phyloP scores from a whole-genome alignment of 768 basidiomycete species.

The Krasilnikovozyma curviuscula region DNA sequence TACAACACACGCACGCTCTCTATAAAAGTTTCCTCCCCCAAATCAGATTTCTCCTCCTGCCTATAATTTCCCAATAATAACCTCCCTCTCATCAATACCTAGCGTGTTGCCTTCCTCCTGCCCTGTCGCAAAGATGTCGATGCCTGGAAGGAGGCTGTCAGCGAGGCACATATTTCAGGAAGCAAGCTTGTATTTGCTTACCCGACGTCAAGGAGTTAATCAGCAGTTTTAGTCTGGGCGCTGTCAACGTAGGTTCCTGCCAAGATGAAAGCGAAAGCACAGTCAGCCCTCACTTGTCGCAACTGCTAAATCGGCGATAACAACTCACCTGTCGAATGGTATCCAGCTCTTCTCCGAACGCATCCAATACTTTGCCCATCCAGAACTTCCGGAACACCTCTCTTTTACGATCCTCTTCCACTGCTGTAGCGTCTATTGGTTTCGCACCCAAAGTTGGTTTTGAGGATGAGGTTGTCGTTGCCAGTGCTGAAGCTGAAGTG shows the following conservation, averaged over 20 bases:
- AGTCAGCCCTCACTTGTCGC: slow-evolving; percentile 18
- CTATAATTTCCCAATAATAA: slow-evolving; percentile 5
- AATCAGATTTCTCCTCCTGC: too few relatives aligned
- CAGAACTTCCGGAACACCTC: slow-evolving; percentile 62
- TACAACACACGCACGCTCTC: too few relatives aligned
- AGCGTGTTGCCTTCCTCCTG: neutral
- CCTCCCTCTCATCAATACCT: slow-evolving; percentile 4
- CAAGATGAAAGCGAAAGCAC: neutral
- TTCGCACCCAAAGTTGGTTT: slow-evolving; percentile 10
- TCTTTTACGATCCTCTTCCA: slow-evolving; percentile 40
- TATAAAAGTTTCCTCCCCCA: too few relatives aligned
- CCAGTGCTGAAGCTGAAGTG: neutral
- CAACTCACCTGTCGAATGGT: slow-evolving; percentile 52
- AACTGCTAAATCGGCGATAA: neutral
- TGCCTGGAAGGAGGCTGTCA: slow-evolving; percentile 8
- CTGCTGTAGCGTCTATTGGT: slow-evolving; percentile 16
- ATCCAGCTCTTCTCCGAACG: slow-evolving; percentile 66
- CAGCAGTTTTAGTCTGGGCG: slow-evolving; percentile 47
- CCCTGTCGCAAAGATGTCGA: slow-evolving; percentile 9
- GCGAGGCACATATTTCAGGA: too few relatives aligned
- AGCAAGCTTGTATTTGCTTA: too few relatives aligned
- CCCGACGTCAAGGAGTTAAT: slow-evolving; percentile 69
- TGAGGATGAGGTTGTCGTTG: neutral
- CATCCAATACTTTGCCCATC: slow-evolving; percentile 67
- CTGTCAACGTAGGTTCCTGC: slow-evolving; percentile 48